Conservation (phyloP, 1,284 basidiomycete species). For the Pseudomicrostroma phylloplanum region DNA sequence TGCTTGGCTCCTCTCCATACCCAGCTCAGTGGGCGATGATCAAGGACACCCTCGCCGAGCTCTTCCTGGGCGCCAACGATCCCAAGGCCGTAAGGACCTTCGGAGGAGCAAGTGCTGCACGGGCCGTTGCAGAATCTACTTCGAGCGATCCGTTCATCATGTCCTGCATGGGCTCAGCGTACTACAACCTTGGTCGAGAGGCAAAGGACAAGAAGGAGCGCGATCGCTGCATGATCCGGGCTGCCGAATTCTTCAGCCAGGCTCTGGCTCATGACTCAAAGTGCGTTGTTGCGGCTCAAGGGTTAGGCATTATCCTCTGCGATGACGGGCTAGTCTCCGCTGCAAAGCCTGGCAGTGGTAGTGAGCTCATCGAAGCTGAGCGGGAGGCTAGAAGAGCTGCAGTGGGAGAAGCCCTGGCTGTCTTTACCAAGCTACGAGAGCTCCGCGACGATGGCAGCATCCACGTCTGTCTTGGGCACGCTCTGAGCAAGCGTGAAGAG, state of each 20-base stretch:
- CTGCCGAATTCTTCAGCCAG: slow-evolving; percentile 47
- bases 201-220: slow-evolving; percentile 33
- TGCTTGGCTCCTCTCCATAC: slow-evolving; percentile 37
- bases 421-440: slow-evolving; percentile 44
- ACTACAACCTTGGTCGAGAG: slow-evolving; percentile 45
- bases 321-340: slow-evolving; percentile 43
- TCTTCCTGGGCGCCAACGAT: slow-evolving; percentile 31
- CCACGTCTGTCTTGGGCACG: slow-evolving; percentile 47
- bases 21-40: slow-evolving; percentile 38
- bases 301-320: slow-evolving; percentile 43
- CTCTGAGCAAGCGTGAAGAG: slow-evolving; percentile 46
- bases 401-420: slow-evolving; percentile 42
- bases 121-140: slow-evolving; percentile 30
- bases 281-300: slow-evolving; percentile 47
- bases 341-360: slow-evolving; percentile 12
- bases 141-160: slow-evolving; percentile 42
- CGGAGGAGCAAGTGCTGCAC: slow-evolving; percentile 32
- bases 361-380: slow-evolving; percentile 22
- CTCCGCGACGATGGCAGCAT: slow-evolving; percentile 46
- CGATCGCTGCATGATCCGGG: slow-evolving; percentile 41
- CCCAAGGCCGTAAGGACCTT: slow-evolving; percentile 27
- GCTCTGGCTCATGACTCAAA: slow-evolving; percentile 33
- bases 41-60: slow-evolving; percentile 45
- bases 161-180: slow-evolving; percentile 44
- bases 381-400: slow-evolving; percentile 23